Percentiles rank a stretch among this genome's conserved stretches.
Evolutionary conservation across 306 rosid species (phyloP).

Genomic region (Pyrus betulifolia): DNA sequence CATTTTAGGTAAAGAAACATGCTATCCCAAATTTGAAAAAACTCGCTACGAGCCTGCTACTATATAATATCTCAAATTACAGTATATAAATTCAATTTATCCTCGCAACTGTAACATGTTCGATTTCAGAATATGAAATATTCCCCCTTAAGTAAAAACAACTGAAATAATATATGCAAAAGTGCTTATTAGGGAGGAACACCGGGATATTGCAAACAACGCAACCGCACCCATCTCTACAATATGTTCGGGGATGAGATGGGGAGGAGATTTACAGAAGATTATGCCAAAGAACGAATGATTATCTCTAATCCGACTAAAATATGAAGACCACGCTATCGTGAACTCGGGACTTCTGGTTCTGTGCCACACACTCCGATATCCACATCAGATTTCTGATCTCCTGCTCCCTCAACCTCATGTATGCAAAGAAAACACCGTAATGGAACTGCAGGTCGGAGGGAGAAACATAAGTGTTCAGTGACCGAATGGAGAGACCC

Average conservation of each 20-base stretch:
- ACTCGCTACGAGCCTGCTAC: neutral
- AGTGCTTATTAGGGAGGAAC: conserved; percentile 23
- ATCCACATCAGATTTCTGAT: conserved; percentile 97
- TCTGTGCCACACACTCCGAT: conserved; percentile 96
- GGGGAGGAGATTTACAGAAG: conserved; percentile 32
- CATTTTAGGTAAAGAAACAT: no score
- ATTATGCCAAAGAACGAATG: conserved; percentile 25
- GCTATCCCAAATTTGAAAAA: no score
- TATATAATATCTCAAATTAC: neutral
- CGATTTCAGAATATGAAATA: neutral
- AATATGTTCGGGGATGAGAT: conserved; percentile 9
- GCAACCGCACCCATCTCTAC: conserved; percentile 22
- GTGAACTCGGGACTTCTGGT: conserved; percentile 95
- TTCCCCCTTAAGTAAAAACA: neutral
- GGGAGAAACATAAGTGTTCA: neutral
- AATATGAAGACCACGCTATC: conserved; percentile 95
- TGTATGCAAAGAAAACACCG: conserved; percentile 91
- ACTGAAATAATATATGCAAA: neutral
- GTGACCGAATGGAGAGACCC: neutral
- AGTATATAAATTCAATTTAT: neutral
- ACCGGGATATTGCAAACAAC: conserved; percentile 23
- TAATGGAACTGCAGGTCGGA: conserved; percentile 75
- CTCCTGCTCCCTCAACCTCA: conserved; percentile 98
- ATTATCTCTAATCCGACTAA: conserved; percentile 31
- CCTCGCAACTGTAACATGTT: conserved; percentile 6